Percentiles rank a stretch among this genome's conserved stretches.
phyloP scores from a whole-genome alignment of 352 stramenopile species.

The Pythium scleroteichum region DNA sequence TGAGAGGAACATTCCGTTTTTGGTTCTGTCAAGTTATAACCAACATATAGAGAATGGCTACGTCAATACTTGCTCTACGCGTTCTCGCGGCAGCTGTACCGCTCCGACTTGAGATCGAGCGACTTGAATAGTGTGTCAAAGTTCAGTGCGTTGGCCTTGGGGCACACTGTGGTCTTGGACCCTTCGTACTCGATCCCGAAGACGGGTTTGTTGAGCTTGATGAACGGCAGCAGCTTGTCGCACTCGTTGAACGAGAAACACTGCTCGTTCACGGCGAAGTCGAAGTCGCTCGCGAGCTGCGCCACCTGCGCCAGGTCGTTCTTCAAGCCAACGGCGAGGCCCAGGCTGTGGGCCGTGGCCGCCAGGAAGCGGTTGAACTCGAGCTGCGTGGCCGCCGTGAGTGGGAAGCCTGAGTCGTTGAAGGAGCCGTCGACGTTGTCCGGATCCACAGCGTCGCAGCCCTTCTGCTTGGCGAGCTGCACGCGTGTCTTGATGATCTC shows the following conservation, averaged over 20 bases:
- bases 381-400: slow-evolving; percentile 42
- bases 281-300: slow-evolving; percentile 41
- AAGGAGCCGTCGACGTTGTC: slow-evolving; percentile 58
- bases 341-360: slow-evolving; percentile 37
- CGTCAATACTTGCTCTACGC: too few relatives aligned
- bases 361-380: slow-evolving; percentile 54
- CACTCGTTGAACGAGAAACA: slow-evolving; percentile 59
- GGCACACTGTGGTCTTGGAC: slow-evolving; percentile 30
- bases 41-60: background rate
- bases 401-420: slow-evolving; percentile 36
- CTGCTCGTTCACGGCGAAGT: slow-evolving; percentile 66
- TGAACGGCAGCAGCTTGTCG: slow-evolving; percentile 38
- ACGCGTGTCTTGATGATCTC: slow-evolving; percentile 48
- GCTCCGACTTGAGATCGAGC: slow-evolving; percentile 33
- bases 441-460: slow-evolving; percentile 55
- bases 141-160: slow-evolving; percentile 33
- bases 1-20: too few relatives aligned
- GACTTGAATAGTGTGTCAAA: slow-evolving; percentile 46
- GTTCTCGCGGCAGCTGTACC: slow-evolving; percentile 36
- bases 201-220: slow-evolving; percentile 52
- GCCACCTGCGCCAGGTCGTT: slow-evolving; percentile 49
- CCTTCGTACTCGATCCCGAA: slow-evolving; percentile 61
- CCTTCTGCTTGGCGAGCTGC: slow-evolving; percentile 42
- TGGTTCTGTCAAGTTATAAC: too few relatives aligned
- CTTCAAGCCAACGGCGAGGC: slow-evolving; percentile 53